Conservation (phyloP, 2,329 filamentous ascomycete species). For the Neonectria hederae region DNA sequence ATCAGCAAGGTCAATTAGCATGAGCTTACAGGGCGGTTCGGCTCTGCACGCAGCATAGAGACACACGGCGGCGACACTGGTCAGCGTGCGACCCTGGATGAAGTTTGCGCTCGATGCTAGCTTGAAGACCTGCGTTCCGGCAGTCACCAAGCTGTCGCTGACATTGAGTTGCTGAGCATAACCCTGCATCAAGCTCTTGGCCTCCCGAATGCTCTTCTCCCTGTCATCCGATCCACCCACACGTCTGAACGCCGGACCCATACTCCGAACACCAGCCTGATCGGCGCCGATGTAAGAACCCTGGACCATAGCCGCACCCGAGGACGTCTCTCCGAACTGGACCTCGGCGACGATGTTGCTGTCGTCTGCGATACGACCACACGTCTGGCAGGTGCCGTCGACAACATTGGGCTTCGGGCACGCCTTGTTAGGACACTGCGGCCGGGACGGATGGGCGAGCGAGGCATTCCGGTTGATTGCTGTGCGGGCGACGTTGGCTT, state of each 20-base stretch:
- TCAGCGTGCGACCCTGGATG: conserved; percentile 84
- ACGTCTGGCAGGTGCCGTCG: conserved; percentile 80
- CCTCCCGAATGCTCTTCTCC: conserved; percentile 68
- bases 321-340: conserved; percentile 86
- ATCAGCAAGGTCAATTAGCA: conserved; percentile 97
- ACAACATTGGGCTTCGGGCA: conserved; percentile 70
- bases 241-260: conserved; percentile 70
- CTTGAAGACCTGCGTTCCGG: conserved; percentile 78
- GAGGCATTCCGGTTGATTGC: conserved; percentile 45
- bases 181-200: conserved; percentile 67
- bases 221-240: conserved; percentile 67
- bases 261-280: conserved; percentile 79
- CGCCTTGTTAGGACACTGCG: conserved; percentile 66
- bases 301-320: conserved; percentile 88
- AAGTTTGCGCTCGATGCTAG: conserved; percentile 79
- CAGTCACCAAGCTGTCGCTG: conserved; percentile 69
- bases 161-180: conserved; percentile 69
- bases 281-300: conserved; percentile 88
- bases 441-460: conserved; percentile 48
- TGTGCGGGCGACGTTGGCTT: conserved; percentile 42
- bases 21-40: conserved; percentile 80
- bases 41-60: conserved; percentile 89
- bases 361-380: conserved; percentile 85
- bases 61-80: conserved; percentile 88
- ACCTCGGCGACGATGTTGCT: conserved; percentile 93